Evolutionary conservation across 371 early-diverging fungal species (phyloP).

Genomic region (Coemansia sp.): DNA sequence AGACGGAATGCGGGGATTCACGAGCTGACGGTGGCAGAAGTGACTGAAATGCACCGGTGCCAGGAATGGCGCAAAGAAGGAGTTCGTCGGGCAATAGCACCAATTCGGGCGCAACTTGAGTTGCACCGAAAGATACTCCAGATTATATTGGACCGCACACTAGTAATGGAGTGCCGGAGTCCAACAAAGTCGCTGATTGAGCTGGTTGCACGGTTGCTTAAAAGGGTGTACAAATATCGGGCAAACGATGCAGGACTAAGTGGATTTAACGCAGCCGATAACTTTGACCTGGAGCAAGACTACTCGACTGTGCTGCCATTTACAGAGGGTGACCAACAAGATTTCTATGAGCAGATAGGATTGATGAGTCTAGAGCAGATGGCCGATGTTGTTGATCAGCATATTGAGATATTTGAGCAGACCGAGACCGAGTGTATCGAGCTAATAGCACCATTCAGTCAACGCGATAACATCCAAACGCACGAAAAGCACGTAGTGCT

Average conservation of each 20-base stretch:
- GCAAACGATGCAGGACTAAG: background rate
- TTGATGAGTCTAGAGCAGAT: constrained; percentile 22
- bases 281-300: background rate
- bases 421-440: constrained; percentile 16
- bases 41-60: constrained; percentile 18
- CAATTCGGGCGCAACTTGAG: constrained; percentile 20
- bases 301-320: background rate
- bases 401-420: constrained; percentile 18
- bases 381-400: constrained; percentile 17
- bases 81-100: constrained; percentile 4
- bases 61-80: constrained; percentile 9
- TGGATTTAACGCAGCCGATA: background rate
- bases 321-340: background rate
- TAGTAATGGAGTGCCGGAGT: constrained; percentile 20
- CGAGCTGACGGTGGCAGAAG: constrained; percentile 8
- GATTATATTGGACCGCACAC: constrained; percentile 17
- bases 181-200: constrained; percentile 28
- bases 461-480: constrained; percentile 1
- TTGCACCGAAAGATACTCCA: constrained; percentile 20
- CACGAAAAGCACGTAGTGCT: constrained; percentile 27
- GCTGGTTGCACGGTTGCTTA: constrained; percentile 8
- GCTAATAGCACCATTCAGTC: constrained; percentile 24
- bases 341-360: constrained; percentile 2
- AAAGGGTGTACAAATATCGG: background rate
- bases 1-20: background rate